Base-by-base conservation (phyloP, 73 alveolate species). In the Paramecium biaurelia region DNA sequence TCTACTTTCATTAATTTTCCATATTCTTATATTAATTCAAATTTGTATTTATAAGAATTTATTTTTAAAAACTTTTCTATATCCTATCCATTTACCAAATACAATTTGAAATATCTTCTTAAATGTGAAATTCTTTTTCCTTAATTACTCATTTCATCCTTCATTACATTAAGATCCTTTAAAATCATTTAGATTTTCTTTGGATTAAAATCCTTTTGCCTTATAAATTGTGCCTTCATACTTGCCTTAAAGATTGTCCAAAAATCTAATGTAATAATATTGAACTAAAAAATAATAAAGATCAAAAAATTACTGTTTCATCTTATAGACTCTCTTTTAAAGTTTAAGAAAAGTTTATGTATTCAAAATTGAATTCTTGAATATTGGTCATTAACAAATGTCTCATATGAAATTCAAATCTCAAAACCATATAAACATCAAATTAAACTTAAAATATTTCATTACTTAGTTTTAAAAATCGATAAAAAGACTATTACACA, bases 371-470 rank as follows among this genome's bases (percentile, higher is more conserved):
- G 24, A 79, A 79, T 20, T 79, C 90, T 0, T 23, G 8, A 10
- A 79, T 47, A 45, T 79, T 79, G 7, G 86, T 72, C 56, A 72
- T 72, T 8, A 72, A 12, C 5, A 79, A 8, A 24, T 24, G 26
- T 24, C 90, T 38, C 56, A 79, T 30, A 79, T 79, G 90, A 79
- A 79, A 79, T 43, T 79, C 90, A 34, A 79, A 79, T 79, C 90
- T 41, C 28, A 79, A 34, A 9, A 79, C 26, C 30, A 79, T 5
- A 34, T 42, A 79, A 1, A 28, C 30, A 45, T 79, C 56, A 10
- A 23, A 43, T 42, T 79, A 24, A 10, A 79, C 56, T 10, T 15
- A 12, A 45, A 43, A 43, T 23, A 79, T 79, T 8, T 79, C 70
- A 43, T 79, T 47, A 8, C 30, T 14, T 14, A 79, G 5, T 79